Evolutionary conservation across 805 yeast genomes (phyloP).

Genomic region (Saturnispora halmiae): DNA sequence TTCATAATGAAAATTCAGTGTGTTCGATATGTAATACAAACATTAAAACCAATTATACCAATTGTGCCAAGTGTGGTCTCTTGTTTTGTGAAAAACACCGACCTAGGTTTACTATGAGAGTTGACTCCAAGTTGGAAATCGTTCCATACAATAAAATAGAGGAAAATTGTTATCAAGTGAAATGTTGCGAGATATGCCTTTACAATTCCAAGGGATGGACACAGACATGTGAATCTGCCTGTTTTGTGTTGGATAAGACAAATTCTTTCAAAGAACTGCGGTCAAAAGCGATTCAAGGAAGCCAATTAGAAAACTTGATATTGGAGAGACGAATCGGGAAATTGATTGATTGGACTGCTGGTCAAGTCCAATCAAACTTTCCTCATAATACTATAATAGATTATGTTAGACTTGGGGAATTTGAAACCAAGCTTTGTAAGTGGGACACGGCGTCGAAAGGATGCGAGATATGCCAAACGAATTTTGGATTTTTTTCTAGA

Average conservation of each 20-base stretch:
- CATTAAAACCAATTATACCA: constrained; percentile 29
- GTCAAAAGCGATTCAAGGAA: constrained; percentile 33
- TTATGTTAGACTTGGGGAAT: constrained; percentile 18
- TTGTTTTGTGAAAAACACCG: neutral
- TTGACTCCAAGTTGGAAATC: constrained; percentile 54
- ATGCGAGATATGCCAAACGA: constrained; percentile 57
- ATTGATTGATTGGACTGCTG: constrained; percentile 55
- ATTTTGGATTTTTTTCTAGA: constrained; percentile 46
- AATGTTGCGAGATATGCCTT: constrained; percentile 62
- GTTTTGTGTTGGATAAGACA: constrained; percentile 11
- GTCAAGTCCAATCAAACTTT: constrained; percentile 7
- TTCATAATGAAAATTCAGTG: constrained; percentile 3
- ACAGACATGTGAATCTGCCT: neutral
- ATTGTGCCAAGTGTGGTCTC: constrained; percentile 30
- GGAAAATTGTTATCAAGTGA: constrained; percentile 49
- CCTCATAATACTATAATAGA: constrained; percentile 9
- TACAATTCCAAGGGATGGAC: constrained; percentile 42
- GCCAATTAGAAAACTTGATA: constrained; percentile 29
- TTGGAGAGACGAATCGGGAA: constrained; percentile 36
- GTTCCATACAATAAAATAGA: constrained; percentile 66
- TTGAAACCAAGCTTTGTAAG: constrained; percentile 41
- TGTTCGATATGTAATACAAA: constrained; percentile 68
- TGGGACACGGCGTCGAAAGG: constrained; percentile 55
- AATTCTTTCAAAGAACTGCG: constrained; percentile 30
- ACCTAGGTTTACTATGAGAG: constrained; percentile 28